phyloP scores from a whole-genome alignment of 1,139 yeast genomes.

The Candida neerlandica region DNA sequence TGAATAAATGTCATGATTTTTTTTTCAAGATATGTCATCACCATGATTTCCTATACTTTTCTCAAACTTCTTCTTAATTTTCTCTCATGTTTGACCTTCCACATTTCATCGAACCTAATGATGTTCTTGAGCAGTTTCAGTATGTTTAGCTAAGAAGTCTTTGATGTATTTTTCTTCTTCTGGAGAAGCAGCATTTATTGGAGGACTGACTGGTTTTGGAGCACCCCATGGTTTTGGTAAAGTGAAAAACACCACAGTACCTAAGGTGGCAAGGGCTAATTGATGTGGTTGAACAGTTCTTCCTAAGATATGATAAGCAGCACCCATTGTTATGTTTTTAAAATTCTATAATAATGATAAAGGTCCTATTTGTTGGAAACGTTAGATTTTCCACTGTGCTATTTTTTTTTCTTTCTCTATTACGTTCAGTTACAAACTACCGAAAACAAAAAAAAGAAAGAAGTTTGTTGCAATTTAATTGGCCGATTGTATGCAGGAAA shows the following conservation, averaged over 20 bases:
- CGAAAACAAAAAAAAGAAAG: background rate
- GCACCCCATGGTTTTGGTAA: slow-evolving; percentile 75
- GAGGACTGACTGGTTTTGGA: slow-evolving; percentile 60
- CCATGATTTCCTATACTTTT: background rate
- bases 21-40: background rate
- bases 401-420: background rate
- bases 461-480: slow-evolving; percentile 1
- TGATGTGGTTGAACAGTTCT: slow-evolving; percentile 74
- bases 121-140: slow-evolving; percentile 35
- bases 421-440: background rate
- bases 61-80: background rate
- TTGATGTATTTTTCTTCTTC: slow-evolving; percentile 83
- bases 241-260: slow-evolving; percentile 57
- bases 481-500: background rate
- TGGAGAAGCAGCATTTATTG: slow-evolving; percentile 74
- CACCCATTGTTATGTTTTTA: slow-evolving; percentile 55
- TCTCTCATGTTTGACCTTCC: background rate
- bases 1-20: background rate
- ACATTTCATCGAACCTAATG: slow-evolving; percentile 16
- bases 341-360: background rate
- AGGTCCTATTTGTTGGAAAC: background rate
- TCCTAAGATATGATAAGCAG: slow-evolving; percentile 78
- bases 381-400: background rate
- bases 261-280: slow-evolving; percentile 70
- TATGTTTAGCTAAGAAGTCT: slow-evolving; percentile 44